Percentiles rank a stretch among this genome's conserved stretches.
phyloP scores from a whole-genome alignment of 495 filamentous ascomycete species.

The Xylaria curta region DNA sequence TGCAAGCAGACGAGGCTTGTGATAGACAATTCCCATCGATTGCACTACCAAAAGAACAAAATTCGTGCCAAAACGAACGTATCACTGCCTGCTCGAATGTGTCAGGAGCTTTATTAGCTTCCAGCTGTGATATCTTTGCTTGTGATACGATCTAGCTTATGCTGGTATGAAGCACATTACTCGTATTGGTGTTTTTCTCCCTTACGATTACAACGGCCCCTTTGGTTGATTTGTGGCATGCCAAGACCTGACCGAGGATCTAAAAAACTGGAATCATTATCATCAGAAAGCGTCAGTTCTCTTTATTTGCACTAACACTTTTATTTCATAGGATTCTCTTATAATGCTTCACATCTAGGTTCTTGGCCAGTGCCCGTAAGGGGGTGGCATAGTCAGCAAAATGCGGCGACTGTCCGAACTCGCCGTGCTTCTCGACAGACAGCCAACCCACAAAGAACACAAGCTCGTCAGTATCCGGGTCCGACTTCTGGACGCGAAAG shows the following conservation, averaged over 20 bases:
- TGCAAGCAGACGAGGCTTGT: constrained; percentile 37
- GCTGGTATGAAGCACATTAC: background rate
- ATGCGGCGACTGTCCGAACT: constrained; percentile 46
- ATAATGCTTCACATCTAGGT: constrained; percentile 55
- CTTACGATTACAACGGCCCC: background rate
- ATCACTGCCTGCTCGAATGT: background rate
- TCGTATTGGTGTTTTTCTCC: background rate
- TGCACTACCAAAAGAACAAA: constrained; percentile 35
- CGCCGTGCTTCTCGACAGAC: constrained; percentile 51
- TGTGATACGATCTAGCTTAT: background rate
- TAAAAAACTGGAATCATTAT: background rate
- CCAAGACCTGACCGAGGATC: background rate
- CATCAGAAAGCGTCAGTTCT: background rate
- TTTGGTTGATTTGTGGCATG: background rate
- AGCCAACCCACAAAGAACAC: constrained; percentile 60
- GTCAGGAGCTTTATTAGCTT: background rate
- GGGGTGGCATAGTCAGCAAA: constrained; percentile 49
- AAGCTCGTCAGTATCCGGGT: constrained; percentile 53
- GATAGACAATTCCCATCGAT: constrained; percentile 40
- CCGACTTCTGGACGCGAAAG: constrained; percentile 57
- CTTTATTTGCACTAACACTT: constrained; percentile 16
- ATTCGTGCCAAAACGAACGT: constrained; percentile 26
- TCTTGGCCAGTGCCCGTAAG: constrained; percentile 38
- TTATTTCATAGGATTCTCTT: constrained; percentile 36
- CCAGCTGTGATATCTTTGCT: background rate